Evolutionary conservation across 148 eudicot species (phyloP).

Genomic region (Chenopodium quinoa): DNA sequence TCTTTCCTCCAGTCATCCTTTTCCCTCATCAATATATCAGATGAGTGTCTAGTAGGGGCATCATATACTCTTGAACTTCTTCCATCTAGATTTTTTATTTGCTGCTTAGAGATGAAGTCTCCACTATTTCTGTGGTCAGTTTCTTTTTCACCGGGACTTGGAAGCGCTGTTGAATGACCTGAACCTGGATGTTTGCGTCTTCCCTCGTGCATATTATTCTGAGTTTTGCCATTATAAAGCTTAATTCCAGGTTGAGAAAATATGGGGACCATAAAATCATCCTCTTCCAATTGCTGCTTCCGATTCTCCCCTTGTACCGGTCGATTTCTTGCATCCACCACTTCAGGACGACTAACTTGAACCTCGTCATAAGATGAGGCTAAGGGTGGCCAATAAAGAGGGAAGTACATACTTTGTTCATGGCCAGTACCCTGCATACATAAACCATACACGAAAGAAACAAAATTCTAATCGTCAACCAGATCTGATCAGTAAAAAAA

Average conservation of each 20-base stretch:
- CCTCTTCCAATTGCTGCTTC: constrained; percentile 53
- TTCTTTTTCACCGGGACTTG: constrained; percentile 29
- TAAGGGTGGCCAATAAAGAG: constrained; percentile 37
- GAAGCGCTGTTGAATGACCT: constrained; percentile 21
- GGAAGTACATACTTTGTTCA: constrained; percentile 43
- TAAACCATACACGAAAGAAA: background rate
- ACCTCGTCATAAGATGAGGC: constrained; percentile 38
- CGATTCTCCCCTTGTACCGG: constrained; percentile 29
- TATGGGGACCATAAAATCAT: constrained; percentile 78
- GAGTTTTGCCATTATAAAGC: constrained; percentile 27
- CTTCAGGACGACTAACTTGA: constrained; percentile 37
- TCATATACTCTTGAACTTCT: constrained; percentile 32
- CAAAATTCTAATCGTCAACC: constrained; percentile 4
- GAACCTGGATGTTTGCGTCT: constrained; percentile 25
- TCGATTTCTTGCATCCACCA: constrained; percentile 31
- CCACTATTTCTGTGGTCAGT: constrained; percentile 23
- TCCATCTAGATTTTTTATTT: constrained; percentile 23
- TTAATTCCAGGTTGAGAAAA: constrained; percentile 45
- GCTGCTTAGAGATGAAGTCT: constrained; percentile 34
- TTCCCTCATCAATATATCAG: constrained; percentile 27
- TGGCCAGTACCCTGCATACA: constrained; percentile 48
- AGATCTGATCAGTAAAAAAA: constrained; percentile 3
- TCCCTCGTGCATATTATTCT: constrained; percentile 26
- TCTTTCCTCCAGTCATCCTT: constrained; percentile 28
- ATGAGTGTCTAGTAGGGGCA: constrained; percentile 23